A percentile compares a stretch with the other conserved stretches of the same genome.
phyloP scores from a whole-genome alignment of 2,329 filamentous ascomycete genomes.

The Gremmenia infestans region DNA sequence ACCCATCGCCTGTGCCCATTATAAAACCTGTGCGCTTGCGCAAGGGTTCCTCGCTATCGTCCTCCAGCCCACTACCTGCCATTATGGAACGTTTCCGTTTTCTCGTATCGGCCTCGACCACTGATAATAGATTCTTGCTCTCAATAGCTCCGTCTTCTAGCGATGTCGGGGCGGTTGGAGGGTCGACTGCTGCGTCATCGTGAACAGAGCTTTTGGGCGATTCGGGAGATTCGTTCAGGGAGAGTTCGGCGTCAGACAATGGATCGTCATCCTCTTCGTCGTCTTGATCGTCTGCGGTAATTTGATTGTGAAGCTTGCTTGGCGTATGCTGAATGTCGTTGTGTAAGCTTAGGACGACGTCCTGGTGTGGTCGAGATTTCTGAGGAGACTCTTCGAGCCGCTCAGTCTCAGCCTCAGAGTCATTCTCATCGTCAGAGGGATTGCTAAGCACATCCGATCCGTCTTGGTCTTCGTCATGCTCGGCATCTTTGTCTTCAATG shows the following conservation, averaged over 20 bases:
- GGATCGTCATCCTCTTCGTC: constrained; percentile 34
- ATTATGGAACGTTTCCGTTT: constrained; percentile 36
- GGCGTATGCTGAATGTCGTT: constrained; percentile 59
- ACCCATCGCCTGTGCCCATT: constrained; percentile 36
- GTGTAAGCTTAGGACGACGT: constrained; percentile 55
- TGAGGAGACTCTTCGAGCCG: constrained; percentile 85
- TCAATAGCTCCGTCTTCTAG: constrained; percentile 27
- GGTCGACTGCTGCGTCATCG: constrained; percentile 33
- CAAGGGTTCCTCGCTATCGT: constrained; percentile 32
- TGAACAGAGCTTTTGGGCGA: constrained; percentile 34
- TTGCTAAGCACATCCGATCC: constrained; percentile 32
- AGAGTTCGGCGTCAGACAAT: constrained; percentile 33
- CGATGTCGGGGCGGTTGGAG: constrained; percentile 33
- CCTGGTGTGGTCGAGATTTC: constrained; percentile 52
- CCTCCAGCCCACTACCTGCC: constrained; percentile 28
- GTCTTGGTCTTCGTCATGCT: constrained; percentile 51
- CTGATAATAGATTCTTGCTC: constrained; percentile 20
- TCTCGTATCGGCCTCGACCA: constrained; percentile 27
- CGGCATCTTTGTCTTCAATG: constrained; percentile 73
- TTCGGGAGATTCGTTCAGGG: constrained; percentile 33
- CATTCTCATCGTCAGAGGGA: constrained; percentile 51
- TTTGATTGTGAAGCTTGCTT: constrained; percentile 67
- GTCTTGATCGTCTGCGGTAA: constrained; percentile 39
- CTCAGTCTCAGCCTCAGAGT: constrained; percentile 90
- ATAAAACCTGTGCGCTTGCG: constrained; percentile 52